Percentiles rank a stretch among this genome's conserved stretches.
Conservation (phyloP, 495 filamentous ascomycete genomes). For the Umbilicaria muhlenbergii region DNA sequence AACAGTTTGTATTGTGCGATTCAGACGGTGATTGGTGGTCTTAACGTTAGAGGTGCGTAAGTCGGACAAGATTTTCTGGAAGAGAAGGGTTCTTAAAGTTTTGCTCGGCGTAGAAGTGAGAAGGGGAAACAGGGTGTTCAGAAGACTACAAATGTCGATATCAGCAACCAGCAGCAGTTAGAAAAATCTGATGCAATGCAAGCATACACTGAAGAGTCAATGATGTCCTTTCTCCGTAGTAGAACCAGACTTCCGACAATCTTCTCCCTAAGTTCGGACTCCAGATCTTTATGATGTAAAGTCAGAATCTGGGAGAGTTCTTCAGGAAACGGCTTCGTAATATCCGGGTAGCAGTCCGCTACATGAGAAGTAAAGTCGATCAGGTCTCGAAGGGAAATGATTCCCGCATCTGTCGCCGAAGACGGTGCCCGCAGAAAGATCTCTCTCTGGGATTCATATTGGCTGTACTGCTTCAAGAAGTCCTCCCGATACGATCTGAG, state of each 20-base stretch:
- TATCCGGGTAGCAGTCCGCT: conserved; percentile 77
- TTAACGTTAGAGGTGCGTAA: conserved; percentile 73
- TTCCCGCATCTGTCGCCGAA: conserved; percentile 54
- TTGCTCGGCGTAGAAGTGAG: conserved; percentile 79
- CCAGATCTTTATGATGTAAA: conserved; percentile 64
- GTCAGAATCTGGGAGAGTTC: conserved; percentile 68
- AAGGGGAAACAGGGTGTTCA: conserved; percentile 86
- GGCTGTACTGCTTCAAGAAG: conserved; percentile 74
- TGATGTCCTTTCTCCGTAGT: conserved; percentile 75
- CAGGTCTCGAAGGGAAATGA: conserved; percentile 67
- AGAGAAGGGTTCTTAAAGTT: conserved; percentile 65
- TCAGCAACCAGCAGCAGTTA: not conserved
- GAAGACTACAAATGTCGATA: conserved; percentile 28
- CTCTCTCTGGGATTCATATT: conserved; percentile 80
- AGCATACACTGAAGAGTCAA: conserved; percentile 58
- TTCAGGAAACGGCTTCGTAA: conserved; percentile 60
- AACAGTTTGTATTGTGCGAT: conserved; percentile 80
- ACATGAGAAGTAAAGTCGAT: conserved; percentile 86
- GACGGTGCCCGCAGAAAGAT: conserved; percentile 76
- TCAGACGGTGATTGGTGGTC: conserved; percentile 76
- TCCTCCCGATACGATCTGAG: conserved; percentile 67
- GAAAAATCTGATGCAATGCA: not conserved
- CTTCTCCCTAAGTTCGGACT: conserved; percentile 78
- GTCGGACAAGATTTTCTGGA: conserved; percentile 83
- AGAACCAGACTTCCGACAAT: conserved; percentile 82